Evolutionary conservation across 164 flowering plant genomes (phyloP).

Genomic region (Akebia trifoliata): DNA sequence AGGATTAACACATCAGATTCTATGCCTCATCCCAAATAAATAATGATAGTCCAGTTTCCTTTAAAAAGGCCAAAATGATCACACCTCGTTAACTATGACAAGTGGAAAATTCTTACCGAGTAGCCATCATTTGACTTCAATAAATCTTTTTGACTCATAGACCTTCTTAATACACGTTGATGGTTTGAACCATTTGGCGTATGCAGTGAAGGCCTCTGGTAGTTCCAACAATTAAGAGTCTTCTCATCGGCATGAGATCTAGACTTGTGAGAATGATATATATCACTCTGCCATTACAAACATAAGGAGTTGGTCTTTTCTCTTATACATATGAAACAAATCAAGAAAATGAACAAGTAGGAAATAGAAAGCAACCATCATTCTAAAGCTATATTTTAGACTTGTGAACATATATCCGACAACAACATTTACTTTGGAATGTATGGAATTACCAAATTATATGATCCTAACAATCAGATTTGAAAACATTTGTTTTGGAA

Average conservation of each 20-base stretch:
- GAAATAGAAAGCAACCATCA: too few species aligned
- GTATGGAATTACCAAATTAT: too few species aligned
- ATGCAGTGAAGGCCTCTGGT: conserved; percentile 21
- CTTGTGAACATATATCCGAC: too few species aligned
- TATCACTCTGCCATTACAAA: conserved; percentile 55
- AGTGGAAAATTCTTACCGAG: conserved; percentile 47
- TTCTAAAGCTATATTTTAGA: too few species aligned
- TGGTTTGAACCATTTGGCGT: conserved; percentile 36
- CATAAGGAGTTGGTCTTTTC: too few species aligned
- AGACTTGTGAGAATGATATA: conserved; percentile 34
- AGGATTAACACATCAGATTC: background rate
- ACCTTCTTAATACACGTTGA: conserved; percentile 44
- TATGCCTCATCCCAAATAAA: background rate
- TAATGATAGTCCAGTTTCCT: background rate
- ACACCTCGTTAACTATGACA: background rate
- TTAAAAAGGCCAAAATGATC: background rate
- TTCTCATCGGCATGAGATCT: conserved; percentile 25
- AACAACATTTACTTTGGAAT: too few species aligned
- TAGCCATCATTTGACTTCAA: conserved; percentile 51
- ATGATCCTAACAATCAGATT: too few species aligned
- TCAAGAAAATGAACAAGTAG: background rate
- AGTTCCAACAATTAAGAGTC: conserved; percentile 23
- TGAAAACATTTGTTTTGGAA: too few species aligned
- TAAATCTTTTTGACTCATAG: conserved; percentile 66
- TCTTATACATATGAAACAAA: background rate